Evolutionary conservation across 2,329 filamentous ascomycete genomes (phyloP).

Genomic region (Botrytis squamosa): DNA sequence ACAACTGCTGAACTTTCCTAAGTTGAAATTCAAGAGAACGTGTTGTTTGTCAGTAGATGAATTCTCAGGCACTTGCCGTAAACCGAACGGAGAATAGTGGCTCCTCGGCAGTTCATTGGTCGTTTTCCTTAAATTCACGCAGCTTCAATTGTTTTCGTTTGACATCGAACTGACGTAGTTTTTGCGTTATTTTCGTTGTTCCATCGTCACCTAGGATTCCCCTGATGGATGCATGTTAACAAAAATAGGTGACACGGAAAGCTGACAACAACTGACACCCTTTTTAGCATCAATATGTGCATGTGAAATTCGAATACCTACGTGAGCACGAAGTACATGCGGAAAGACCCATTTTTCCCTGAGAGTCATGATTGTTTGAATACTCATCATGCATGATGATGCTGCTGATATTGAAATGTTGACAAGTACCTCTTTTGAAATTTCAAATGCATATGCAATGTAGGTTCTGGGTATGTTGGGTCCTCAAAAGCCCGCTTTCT

Average conservation of each 20-base stretch:
- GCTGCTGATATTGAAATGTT: not conserved
- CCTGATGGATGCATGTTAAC: constrained; percentile 2
- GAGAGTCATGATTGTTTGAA: not conserved
- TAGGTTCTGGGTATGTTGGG: not conserved
- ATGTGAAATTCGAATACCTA: not conserved
- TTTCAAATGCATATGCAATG: constrained; percentile 13
- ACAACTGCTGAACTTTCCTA: not conserved
- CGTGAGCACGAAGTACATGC: not conserved
- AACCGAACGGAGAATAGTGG: not conserved
- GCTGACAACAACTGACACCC: constrained; percentile 3
- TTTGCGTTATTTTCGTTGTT: not conserved
- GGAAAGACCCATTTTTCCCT: not conserved
- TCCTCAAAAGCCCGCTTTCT: not conserved
- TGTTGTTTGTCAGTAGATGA: not conserved
- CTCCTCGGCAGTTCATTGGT: not conserved
- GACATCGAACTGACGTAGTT: not conserved
- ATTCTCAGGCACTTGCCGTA: not conserved
- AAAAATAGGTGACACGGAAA: constrained; percentile 4
- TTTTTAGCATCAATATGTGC: not conserved
- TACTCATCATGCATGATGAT: constrained; percentile 10
- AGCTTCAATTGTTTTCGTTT: not conserved
- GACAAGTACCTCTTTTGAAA: not conserved
- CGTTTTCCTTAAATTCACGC: not conserved
- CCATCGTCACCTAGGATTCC: not conserved
- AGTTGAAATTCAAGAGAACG: not conserved